phyloP scores from a whole-genome alignment of 2,329 filamentous ascomycete genomes.

The Colletotrichum costaricense region DNA sequence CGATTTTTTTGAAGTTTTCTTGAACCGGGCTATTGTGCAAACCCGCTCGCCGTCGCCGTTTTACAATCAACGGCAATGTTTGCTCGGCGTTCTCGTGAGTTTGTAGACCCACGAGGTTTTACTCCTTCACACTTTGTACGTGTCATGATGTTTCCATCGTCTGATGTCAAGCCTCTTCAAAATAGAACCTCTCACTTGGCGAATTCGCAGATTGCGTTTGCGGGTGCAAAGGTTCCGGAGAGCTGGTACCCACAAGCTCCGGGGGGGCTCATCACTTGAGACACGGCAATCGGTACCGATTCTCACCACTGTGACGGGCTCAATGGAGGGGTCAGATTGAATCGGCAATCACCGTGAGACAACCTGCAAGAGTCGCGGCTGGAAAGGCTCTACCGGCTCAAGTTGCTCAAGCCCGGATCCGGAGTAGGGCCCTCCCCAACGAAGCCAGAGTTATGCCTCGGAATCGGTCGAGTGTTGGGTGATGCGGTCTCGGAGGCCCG shows the following conservation, averaged over 20 bases:
- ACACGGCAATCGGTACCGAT: not conserved
- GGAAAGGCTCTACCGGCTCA: not conserved
- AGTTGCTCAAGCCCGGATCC: not conserved
- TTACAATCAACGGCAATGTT: not conserved
- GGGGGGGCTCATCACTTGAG: not conserved
- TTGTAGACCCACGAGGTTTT: not conserved
- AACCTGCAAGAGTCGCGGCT: not conserved
- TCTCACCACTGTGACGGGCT: not conserved
- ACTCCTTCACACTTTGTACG: not conserved
- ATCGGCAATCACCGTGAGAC: not conserved
- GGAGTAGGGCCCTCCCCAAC: not conserved
- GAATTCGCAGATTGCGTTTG: not conserved
- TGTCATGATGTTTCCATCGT: not conserved
- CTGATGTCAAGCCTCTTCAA: not conserved
- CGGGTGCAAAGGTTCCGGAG: slow-evolving; percentile 5
- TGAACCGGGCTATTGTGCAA: not conserved
- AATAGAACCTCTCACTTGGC: not conserved
- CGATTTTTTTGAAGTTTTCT: not conserved
- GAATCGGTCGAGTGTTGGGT: not conserved
- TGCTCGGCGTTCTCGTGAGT: not conserved
- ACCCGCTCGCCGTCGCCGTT: not conserved
- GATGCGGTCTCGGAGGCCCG: not conserved
- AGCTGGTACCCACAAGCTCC: not conserved
- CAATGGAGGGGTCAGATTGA: not conserved
- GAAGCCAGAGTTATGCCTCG: not conserved